Conservation (phyloP, 306 rosid species). For the Cajanus cajan region DNA sequence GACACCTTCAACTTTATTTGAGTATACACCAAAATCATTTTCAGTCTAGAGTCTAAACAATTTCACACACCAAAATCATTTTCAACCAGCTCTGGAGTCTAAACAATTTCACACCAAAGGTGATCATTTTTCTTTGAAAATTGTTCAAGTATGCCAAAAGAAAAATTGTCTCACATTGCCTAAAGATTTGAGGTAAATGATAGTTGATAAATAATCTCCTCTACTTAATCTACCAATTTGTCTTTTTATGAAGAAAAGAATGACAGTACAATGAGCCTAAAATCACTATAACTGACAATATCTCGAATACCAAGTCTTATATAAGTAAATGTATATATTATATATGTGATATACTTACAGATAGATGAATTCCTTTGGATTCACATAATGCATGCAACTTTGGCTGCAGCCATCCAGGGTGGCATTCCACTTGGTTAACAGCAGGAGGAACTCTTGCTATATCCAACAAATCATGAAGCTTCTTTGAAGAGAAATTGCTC, state of each 20-base stretch:
- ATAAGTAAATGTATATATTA: not conserved
- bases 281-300: too few species aligned
- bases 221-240: too few species aligned
- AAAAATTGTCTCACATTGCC: too few species aligned
- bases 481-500: conserved; percentile 75
- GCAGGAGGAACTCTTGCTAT: conserved; percentile 60
- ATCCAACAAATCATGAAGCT: conserved; percentile 56
- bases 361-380: conserved; percentile 60
- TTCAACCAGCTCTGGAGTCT: not conserved
- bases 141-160: too few species aligned
- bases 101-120: not conserved
- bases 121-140: not conserved
- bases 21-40: not conserved
- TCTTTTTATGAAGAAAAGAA: too few species aligned
- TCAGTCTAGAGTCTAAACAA: not conserved
- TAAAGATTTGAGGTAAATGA: too few species aligned
- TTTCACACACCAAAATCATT: not conserved
- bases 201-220: too few species aligned
- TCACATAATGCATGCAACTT: conserved; percentile 55
- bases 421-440: conserved; percentile 77
- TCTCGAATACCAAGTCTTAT: not conserved
- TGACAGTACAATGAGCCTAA: too few species aligned
- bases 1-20: not conserved
- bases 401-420: conserved; percentile 67
- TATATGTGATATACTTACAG: conserved; percentile 51